These are phyloP conservation scores for Trametes hirsuta DNA, from an alignment of 1,284 basidiomycete genomes.

Conservation along the genomic window DNA sequence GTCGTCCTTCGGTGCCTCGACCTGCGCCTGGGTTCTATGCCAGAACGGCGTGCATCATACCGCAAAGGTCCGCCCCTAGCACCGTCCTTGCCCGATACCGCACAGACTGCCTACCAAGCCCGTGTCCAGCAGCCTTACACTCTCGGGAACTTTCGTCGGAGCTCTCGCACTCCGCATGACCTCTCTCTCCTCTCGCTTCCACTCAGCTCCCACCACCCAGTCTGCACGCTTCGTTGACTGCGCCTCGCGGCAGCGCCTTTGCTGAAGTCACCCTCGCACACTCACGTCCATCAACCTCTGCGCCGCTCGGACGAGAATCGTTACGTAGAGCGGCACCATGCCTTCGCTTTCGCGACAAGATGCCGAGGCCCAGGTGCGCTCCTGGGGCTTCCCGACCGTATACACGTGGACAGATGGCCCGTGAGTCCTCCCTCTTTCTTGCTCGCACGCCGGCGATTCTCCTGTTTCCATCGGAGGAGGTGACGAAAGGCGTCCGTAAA, in stretches of 20 bases:
- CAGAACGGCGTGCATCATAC: not conserved
- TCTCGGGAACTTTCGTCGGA: conserved; percentile 9
- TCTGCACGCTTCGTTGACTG: not conserved
- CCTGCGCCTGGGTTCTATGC: not conserved
- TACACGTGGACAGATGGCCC: conserved; percentile 39
- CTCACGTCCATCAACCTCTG: not conserved
- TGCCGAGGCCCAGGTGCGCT: conserved; percentile 32
- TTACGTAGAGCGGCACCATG: conserved; percentile 6
- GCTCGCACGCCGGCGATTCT: too few relatives aligned
- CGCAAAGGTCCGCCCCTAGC: not conserved
- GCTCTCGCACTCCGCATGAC: not conserved
- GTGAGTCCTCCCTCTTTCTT: conserved; percentile 24
- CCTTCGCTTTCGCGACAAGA: conserved; percentile 20
- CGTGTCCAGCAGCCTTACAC: not conserved
- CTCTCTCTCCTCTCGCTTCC: not conserved
- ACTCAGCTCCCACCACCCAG: not conserved
- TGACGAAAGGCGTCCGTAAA: too few relatives aligned
- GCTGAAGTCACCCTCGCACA: not conserved
- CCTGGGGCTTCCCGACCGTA: conserved; percentile 37
- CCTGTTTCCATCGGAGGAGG: too few relatives aligned
- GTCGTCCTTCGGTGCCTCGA: not conserved
- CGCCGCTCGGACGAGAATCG: not conserved
- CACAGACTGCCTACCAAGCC: not conserved
- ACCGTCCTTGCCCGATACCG: not conserved
- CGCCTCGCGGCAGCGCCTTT: too few relatives aligned